phyloP scores from a whole-genome alignment of 257 asterid genomes.

The Leptodermis oblonga region DNA sequence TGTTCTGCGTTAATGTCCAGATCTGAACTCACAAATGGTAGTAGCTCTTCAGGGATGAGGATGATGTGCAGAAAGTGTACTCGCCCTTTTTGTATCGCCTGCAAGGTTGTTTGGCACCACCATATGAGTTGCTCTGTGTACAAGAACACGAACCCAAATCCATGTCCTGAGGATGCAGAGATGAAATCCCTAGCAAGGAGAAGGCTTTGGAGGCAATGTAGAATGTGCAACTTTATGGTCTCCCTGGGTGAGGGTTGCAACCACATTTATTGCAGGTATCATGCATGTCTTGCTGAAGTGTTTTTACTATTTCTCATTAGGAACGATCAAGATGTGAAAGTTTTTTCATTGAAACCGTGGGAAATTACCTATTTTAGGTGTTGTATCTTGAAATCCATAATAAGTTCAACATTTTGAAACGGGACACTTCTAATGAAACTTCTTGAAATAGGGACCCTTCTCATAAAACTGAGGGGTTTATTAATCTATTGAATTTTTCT shows the following conservation, averaged over 20 bases:
- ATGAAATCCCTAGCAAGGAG: slow-evolving; percentile 44
- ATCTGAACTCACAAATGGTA: slow-evolving; percentile 8
- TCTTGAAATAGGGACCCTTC: too few species aligned
- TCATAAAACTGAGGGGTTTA: too few species aligned
- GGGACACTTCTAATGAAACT: too few species aligned
- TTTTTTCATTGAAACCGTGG: too few species aligned
- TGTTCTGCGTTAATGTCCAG: slow-evolving; percentile 36
- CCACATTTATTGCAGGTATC: slow-evolving; percentile 70
- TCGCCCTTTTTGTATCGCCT: slow-evolving; percentile 43
- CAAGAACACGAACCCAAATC: slow-evolving; percentile 28
- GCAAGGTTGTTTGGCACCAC: slow-evolving; percentile 61
- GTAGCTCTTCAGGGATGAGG: too few species aligned
- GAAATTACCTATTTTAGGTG: too few species aligned
- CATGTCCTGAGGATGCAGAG: slow-evolving; percentile 36
- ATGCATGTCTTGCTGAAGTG: too few species aligned
- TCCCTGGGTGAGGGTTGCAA: slow-evolving; percentile 62
- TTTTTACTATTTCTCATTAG: too few species aligned
- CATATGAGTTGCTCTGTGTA: slow-evolving; percentile 33
- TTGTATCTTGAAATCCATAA: too few species aligned
- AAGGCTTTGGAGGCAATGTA: slow-evolving; percentile 60
- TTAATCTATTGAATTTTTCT: too few species aligned
- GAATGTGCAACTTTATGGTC: slow-evolving; percentile 50
- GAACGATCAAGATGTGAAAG: too few species aligned
- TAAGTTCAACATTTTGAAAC: too few species aligned
- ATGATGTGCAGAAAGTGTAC: slow-evolving; percentile 29